Base-by-base conservation (phyloP, 2,329 filamentous ascomycete genomes). In the Fragosphaeria purpurea region DNA sequence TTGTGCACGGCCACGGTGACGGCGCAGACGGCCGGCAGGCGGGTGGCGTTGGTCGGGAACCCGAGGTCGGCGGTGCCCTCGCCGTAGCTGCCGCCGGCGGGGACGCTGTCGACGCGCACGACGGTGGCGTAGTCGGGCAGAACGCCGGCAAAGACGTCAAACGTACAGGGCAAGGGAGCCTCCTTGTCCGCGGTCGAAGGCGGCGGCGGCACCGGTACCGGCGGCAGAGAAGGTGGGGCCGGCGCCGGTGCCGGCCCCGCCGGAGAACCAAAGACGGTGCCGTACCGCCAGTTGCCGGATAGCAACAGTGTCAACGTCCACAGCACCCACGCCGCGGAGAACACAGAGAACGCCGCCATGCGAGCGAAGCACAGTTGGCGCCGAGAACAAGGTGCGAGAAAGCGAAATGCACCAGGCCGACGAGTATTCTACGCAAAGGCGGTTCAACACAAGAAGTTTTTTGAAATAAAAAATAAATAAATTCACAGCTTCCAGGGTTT, bases 11-110 rank as follows among this genome's bases (percentile, higher is more conserved):
- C 51, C 9, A 70, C 57, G 0, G 62, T 68, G 13, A 69, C 60
- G 4, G 66, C 66, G 41, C 68, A 71, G n/a, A 68, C 50, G 7
- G 62, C 63, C 1, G 68, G 68, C 8, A 71, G 59, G 46, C 64
- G 58, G 7, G 64, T 67, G 0, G 68, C 66, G 47, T 65, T 60
- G 11, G 51, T 58, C 2, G 67, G 66, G 46, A 65, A 68, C 6
- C 58, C 60, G 12, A 66, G 53, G 50, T 71, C 59, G 6, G 53
- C 57, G 6, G 53, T 1, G 1, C 67, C 67, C 37, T 70, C 67
- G 44, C 68, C 67, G 42, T 67, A 68, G 4, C 58, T 63, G 44
- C 62, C 60, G 3, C 64, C 64, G 1, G 58, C 57, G 22, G 59
- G 49, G 22, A 68, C 56, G 30, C 57, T 53, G 44, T 60, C 53